These are phyloP conservation scores for Leishmania tropica DNA, from an alignment of 208 protist genomes.

Conservation along the genomic window DNA sequence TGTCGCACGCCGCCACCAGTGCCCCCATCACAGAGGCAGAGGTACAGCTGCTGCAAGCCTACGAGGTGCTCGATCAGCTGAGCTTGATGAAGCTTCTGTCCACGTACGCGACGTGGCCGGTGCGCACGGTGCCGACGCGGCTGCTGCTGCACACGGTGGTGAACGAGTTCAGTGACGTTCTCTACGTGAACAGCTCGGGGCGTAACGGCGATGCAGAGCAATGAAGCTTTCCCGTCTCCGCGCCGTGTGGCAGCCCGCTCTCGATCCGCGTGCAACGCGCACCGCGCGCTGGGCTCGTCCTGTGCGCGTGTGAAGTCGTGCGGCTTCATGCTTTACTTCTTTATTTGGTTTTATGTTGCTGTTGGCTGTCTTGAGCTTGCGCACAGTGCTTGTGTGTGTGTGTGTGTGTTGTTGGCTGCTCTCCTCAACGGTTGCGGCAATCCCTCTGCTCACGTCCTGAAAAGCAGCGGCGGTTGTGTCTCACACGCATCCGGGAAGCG, in stretches of 20 bases:
- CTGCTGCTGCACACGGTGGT: slow-evolving; percentile 80
- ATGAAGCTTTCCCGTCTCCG: slow-evolving; percentile 21
- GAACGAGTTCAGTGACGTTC: slow-evolving; percentile 83
- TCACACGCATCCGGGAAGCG: background rate
- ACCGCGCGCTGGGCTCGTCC: background rate
- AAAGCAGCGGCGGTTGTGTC: background rate
- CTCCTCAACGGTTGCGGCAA: background rate
- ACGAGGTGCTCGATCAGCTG: slow-evolving; percentile 61
- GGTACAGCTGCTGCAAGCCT: slow-evolving; percentile 58
- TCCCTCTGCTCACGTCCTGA: background rate
- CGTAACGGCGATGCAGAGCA: slow-evolving; percentile 10
- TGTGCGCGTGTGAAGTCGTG: background rate
- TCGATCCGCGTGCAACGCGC: background rate
- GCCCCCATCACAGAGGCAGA: slow-evolving; percentile 34
- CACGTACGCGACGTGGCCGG: slow-evolving; percentile 47
- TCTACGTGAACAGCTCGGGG: slow-evolving; percentile 39
- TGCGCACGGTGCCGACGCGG: slow-evolving; percentile 63
- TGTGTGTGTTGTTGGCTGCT: background rate
- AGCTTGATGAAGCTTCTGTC: slow-evolving; percentile 47
- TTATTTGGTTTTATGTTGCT: background rate
- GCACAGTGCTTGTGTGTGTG: too few relatives aligned
- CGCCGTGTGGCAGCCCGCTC: slow-evolving; percentile 1
- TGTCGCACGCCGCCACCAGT: slow-evolving; percentile 13
- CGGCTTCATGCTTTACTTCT: background rate
- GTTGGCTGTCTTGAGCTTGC: too few relatives aligned